Percentiles rank a stretch among this genome's conserved stretches.
These are phyloP conservation scores for Coniosporium tulheliwenetii DNA, from an alignment of 2,329 filamentous ascomycete species.

Conservation along the genomic window DNA sequence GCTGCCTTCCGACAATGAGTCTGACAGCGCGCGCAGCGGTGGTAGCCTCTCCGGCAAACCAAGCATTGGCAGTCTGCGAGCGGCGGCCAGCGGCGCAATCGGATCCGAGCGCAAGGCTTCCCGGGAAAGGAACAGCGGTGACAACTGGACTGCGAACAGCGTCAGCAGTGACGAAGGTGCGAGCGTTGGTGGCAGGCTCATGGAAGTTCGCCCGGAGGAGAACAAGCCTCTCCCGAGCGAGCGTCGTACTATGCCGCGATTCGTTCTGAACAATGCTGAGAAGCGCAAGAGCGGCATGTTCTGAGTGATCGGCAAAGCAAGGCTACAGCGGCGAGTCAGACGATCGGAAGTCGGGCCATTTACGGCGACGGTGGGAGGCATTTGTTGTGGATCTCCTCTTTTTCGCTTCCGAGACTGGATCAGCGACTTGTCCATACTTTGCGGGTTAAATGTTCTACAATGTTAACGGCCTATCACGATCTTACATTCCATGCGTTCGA, in stretches of 20 bases:
- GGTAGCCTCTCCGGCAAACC: slow-evolving; percentile 60
- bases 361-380: too few relatives aligned
- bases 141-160: slow-evolving; percentile 44
- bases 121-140: slow-evolving; percentile 26
- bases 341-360: too few relatives aligned
- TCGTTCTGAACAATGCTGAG: slow-evolving; percentile 77
- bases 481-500: too few relatives aligned
- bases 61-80: slow-evolving; percentile 60
- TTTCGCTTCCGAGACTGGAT: too few relatives aligned
- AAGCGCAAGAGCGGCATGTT: slow-evolving; percentile 67
- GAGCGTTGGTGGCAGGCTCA: slow-evolving; percentile 39
- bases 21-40: slow-evolving; percentile 42
- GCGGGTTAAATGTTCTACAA: too few relatives aligned
- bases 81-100: slow-evolving; percentile 68
- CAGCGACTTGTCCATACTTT: too few relatives aligned
- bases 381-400: too few relatives aligned
- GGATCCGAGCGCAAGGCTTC: slow-evolving; percentile 64
- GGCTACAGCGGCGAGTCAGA: too few relatives aligned
- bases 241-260: slow-evolving; percentile 69
- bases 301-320: slow-evolving; percentile 12
- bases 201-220: slow-evolving; percentile 35
- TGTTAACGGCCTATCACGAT: too few relatives aligned
- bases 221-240: slow-evolving; percentile 38
- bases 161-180: slow-evolving; percentile 46
- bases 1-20: slow-evolving; percentile 55